Evolutionary conservation across 805 yeast species (phyloP).

Genomic region (Pichia cabralensis): DNA sequence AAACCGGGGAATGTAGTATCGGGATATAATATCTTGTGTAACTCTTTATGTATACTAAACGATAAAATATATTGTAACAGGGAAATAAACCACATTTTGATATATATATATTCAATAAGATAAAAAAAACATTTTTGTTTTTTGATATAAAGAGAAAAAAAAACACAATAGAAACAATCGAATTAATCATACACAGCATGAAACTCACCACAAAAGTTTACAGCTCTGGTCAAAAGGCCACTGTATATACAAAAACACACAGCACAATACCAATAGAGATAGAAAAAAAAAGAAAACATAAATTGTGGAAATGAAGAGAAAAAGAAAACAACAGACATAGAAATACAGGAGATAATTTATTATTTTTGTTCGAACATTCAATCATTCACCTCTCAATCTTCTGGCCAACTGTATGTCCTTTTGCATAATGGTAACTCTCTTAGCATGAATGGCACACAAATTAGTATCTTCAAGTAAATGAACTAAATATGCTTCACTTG

Average conservation of each 20-base stretch:
- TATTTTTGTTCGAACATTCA: no score
- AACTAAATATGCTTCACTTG: constrained; percentile 67
- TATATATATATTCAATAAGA: no score
- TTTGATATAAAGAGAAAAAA: not conserved
- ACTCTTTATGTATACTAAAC: no score
- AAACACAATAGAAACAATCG: not conserved
- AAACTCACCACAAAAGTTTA: no score
- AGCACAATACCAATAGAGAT: no score
- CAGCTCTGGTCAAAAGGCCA: no score
- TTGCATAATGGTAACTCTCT: constrained; percentile 77
- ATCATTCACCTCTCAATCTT: constrained; percentile 49
- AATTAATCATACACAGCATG: no score
- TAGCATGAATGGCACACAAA: constrained; percentile 68
- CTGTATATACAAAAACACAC: no score
- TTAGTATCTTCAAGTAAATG: constrained; percentile 72
- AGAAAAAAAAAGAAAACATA: not conserved
- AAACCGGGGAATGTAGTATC: not conserved
- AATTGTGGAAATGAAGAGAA: not conserved
- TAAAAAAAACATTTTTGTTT: not conserved
- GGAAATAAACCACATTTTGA: no score
- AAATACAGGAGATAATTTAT: not conserved
- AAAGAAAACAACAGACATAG: not conserved
- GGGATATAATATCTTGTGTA: not conserved
- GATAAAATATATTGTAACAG: no score
- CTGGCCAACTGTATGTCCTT: constrained; percentile 75